Percentiles rank a stretch among this genome's conserved stretches.
Evolutionary conservation across 805 yeast genomes (phyloP).

Genomic region (Candida pseudofarinosa): DNA sequence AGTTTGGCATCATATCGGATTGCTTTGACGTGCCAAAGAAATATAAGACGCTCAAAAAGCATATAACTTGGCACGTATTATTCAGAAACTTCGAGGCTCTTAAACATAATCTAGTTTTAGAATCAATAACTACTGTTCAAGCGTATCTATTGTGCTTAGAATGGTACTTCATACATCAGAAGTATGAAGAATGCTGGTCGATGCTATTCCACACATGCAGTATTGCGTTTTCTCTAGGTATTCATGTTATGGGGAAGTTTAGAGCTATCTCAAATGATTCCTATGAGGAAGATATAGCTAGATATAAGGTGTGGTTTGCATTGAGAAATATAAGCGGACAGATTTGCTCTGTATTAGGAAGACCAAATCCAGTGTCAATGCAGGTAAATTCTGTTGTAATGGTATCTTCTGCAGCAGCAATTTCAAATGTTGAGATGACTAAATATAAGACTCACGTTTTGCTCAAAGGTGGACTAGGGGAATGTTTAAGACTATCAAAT

Average conservation of each 20-base stretch:
- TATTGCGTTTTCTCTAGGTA: slow-evolving; percentile 48
- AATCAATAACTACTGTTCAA: slow-evolving; percentile 45
- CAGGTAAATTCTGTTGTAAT: slow-evolving; percentile 30
- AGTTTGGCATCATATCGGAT: slow-evolving; percentile 11
- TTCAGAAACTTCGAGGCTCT: slow-evolving; percentile 41
- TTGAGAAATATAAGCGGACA: slow-evolving; percentile 46
- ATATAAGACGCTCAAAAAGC: slow-evolving; percentile 13
- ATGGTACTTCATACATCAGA: slow-evolving; percentile 45
- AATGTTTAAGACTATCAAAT: slow-evolving; percentile 45
- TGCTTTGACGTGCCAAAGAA: slow-evolving; percentile 15
- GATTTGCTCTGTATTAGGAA: slow-evolving; percentile 47
- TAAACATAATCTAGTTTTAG: slow-evolving; percentile 44
- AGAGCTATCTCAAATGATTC: slow-evolving; percentile 8
- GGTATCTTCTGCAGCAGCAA: slow-evolving; percentile 15
- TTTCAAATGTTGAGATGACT: slow-evolving; percentile 13
- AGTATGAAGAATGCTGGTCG: slow-evolving; percentile 51
- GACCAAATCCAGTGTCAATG: slow-evolving; percentile 52
- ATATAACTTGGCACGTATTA: slow-evolving; percentile 21
- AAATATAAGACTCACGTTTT: slow-evolving; percentile 24
- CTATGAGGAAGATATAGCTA: slow-evolving; percentile 24
- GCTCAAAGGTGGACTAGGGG: slow-evolving; percentile 46
- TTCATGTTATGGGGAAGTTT: slow-evolving; percentile 42
- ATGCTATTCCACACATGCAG: slow-evolving; percentile 47
- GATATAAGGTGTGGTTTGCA: slow-evolving; percentile 49
- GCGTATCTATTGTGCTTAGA: slow-evolving; percentile 50